These are phyloP conservation scores for Euphorbia celastroides DNA, from an alignment of 441 rosid genomes.

Conservation along the genomic window DNA sequence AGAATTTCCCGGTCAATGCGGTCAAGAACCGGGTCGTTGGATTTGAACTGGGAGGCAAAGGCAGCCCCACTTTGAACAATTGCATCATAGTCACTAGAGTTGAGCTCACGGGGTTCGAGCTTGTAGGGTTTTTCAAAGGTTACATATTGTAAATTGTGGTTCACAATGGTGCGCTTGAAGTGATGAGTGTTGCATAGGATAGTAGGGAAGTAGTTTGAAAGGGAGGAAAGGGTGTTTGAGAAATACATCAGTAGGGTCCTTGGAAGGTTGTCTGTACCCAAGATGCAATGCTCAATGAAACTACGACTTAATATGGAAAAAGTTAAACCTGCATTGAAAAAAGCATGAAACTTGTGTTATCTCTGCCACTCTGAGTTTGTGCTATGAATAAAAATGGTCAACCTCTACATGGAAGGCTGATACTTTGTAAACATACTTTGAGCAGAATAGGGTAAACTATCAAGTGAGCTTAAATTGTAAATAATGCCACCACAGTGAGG, in stretches of 20 bases:
- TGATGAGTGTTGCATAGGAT: constrained; percentile 64
- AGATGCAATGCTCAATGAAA: constrained; percentile 69
- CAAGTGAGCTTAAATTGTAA: neutral
- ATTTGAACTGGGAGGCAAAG: constrained; percentile 54
- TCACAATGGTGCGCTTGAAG: constrained; percentile 59
- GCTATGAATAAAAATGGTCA: neutral
- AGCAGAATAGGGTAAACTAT: neutral
- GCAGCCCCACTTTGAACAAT: constrained; percentile 78
- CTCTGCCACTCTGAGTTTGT: neutral
- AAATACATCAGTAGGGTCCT: constrained; percentile 88
- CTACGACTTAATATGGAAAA: constrained; percentile 66
- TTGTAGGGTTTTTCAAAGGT: constrained; percentile 38
- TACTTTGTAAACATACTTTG: neutral
- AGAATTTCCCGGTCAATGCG: constrained; percentile 68
- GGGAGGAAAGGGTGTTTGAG: constrained; percentile 69
- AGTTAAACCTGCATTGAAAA: constrained; percentile 59
- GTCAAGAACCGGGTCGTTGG: constrained; percentile 56
- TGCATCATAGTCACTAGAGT: constrained; percentile 51
- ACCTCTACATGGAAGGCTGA: neutral
- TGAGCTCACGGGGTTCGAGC: constrained; percentile 34
- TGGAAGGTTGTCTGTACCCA: constrained; percentile 89
- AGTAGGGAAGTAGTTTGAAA: constrained; percentile 74
- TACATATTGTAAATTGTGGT: constrained; percentile 56
- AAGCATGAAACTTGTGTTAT: constrained; percentile 17
- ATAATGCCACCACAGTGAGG: neutral